phyloP scores from a whole-genome alignment of 148 eudicot genomes.

The Salicornia ramosissima region DNA sequence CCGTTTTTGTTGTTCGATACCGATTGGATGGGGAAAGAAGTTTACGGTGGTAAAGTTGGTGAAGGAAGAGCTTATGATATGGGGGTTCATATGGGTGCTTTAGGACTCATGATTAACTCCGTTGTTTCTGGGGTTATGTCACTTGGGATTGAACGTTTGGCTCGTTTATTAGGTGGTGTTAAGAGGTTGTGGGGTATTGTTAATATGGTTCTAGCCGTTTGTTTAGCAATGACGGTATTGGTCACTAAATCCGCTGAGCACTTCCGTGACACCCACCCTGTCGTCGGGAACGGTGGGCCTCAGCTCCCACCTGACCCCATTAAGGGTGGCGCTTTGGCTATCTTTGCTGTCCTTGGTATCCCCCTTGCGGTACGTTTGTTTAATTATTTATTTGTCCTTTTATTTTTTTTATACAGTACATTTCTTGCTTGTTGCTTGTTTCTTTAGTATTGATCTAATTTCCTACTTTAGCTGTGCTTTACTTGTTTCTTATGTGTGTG shows the following conservation, averaged over 20 bases:
- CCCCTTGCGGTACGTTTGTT: conserved; percentile 51
- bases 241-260: conserved; percentile 44
- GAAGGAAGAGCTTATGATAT: conserved; percentile 35
- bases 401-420: background rate
- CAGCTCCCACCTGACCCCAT: conserved; percentile 32
- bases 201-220: conserved; percentile 30
- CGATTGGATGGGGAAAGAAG: conserved; percentile 63
- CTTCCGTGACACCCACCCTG: conserved; percentile 6
- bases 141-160: conserved; percentile 28
- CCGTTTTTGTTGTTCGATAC: conserved; percentile 54
- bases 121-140: conserved; percentile 35
- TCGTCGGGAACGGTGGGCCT: background rate
- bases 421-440: background rate
- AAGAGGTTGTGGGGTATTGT: conserved; percentile 44
- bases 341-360: conserved; percentile 53
- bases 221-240: conserved; percentile 37
- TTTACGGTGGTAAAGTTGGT: conserved; percentile 47
- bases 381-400: background rate
- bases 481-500: background rate
- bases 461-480: background rate
- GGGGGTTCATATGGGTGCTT: conserved; percentile 42
- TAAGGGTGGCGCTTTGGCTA: conserved; percentile 45
- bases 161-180: conserved; percentile 35
- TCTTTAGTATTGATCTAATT: background rate
- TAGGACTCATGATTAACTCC: conserved; percentile 44